Conservation (phyloP, 2,329 filamentous ascomycete species). For the Pestalotiopsis sp. region DNA sequence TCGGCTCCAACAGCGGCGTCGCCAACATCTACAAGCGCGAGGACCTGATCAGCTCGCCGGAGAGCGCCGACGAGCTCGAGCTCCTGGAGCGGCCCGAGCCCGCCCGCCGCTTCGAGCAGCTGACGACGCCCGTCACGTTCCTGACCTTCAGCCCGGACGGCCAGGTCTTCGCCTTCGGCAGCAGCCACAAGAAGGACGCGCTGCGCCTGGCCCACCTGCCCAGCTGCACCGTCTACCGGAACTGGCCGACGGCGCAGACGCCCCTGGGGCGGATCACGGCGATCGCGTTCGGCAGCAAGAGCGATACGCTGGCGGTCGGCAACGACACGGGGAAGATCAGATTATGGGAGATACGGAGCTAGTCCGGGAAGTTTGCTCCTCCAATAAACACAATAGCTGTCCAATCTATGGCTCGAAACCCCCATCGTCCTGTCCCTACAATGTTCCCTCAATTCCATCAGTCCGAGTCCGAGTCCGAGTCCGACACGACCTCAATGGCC, state of each 20-base stretch:
- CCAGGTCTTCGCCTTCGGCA: slow-evolving; percentile 84
- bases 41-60: slow-evolving; percentile 50
- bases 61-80: slow-evolving; percentile 39
- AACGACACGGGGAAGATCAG: slow-evolving; percentile 88
- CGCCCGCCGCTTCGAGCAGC: slow-evolving; percentile 73
- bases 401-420: background rate
- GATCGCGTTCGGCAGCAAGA: slow-evolving; percentile 66
- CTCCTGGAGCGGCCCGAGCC: slow-evolving; percentile 72
- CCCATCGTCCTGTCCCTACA: too few species aligned
- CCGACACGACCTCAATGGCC: too few species aligned
- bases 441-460: too few species aligned
- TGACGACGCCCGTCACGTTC: slow-evolving; percentile 81
- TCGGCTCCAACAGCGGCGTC: slow-evolving; percentile 84
- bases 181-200: slow-evolving; percentile 84
- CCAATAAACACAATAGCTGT: too few species aligned
- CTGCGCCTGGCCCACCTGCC: slow-evolving; percentile 86
- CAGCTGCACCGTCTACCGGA: slow-evolving; percentile 89
- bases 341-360: slow-evolving; percentile 83
- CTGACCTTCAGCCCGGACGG: slow-evolving; percentile 85
- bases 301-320: slow-evolving; percentile 76
- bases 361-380: slow-evolving; percentile 24
- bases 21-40: slow-evolving; percentile 90
- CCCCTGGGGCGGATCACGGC: slow-evolving; percentile 81
- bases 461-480: too few species aligned
- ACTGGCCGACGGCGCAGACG: slow-evolving; percentile 93